Evolutionary conservation across 164 flowering plant species (phyloP).

Genomic region (Berberis thunbergii): DNA sequence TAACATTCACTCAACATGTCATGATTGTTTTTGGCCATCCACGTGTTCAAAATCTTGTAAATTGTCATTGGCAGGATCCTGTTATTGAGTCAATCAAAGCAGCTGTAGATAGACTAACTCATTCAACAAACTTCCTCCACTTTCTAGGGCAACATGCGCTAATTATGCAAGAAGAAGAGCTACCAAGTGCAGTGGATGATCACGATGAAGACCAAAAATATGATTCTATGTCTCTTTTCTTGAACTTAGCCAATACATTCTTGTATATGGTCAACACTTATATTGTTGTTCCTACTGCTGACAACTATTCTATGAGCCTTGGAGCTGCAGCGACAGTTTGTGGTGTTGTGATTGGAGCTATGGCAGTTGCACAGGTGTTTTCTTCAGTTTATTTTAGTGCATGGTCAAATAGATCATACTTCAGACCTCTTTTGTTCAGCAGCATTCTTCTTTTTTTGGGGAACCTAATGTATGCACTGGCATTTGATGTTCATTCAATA

Average conservation of each 20-base stretch:
- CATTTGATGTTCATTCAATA: slow-evolving; percentile 49
- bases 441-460: slow-evolving; percentile 46
- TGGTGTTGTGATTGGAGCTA: slow-evolving; percentile 54
- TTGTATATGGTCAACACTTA: slow-evolving; percentile 56
- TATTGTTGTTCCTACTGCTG: slow-evolving; percentile 55
- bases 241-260: slow-evolving; percentile 47
- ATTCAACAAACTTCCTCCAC: slow-evolving; percentile 43
- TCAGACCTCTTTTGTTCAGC: slow-evolving; percentile 52
- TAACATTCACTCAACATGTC: no score
- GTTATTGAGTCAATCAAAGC: slow-evolving; percentile 41
- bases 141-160: slow-evolving; percentile 54
- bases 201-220: slow-evolving; percentile 26
- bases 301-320: slow-evolving; percentile 45
- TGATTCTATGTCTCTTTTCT: slow-evolving; percentile 41
- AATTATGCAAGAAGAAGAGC: slow-evolving; percentile 43
- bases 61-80: slow-evolving; percentile 37
- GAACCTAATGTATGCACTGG: slow-evolving; percentile 46
- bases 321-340: slow-evolving; percentile 64
- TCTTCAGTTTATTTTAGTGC: slow-evolving; percentile 62
- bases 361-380: slow-evolving; percentile 61
- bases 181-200: slow-evolving; percentile 31
- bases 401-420: slow-evolving; percentile 58
- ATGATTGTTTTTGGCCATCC: neutral
- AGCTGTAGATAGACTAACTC: slow-evolving; percentile 44
- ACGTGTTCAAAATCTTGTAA: neutral